Evolutionary conservation across 2,329 filamentous ascomycete genomes (phyloP).

Genomic region (Verticillium longisporum): DNA sequence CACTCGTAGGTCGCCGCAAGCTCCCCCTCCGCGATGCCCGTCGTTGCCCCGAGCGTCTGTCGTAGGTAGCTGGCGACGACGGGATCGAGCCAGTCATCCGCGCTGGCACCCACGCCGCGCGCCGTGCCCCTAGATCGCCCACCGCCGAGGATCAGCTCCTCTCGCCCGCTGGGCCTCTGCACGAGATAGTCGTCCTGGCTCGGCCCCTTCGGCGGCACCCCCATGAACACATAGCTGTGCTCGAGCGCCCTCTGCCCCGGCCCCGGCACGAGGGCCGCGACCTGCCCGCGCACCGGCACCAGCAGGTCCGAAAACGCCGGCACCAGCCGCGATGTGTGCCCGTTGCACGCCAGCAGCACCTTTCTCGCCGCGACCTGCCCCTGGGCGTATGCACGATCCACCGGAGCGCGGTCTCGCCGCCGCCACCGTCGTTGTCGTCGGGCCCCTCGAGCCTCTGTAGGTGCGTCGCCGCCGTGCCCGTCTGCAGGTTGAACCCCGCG

Average conservation of each 20-base stretch:
- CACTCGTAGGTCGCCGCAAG: slow-evolving; percentile 56
- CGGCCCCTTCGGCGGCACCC: slow-evolving; percentile 11
- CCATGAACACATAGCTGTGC: slow-evolving; percentile 54
- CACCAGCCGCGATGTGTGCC: slow-evolving; percentile 70
- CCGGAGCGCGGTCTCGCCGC: slow-evolving; percentile 10
- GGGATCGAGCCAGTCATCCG: slow-evolving; percentile 52
- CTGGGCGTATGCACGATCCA: slow-evolving; percentile 64
- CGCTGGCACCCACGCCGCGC: slow-evolving; percentile 49
- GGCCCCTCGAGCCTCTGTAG: slow-evolving; percentile 25
- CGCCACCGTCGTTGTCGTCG: neutral
- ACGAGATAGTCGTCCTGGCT: slow-evolving; percentile 66
- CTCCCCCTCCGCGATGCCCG: slow-evolving; percentile 28
- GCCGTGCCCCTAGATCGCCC: slow-evolving; percentile 50
- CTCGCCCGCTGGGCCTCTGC: slow-evolving; percentile 53
- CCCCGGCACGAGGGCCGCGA: slow-evolving; percentile 57
- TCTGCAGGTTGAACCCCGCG: slow-evolving; percentile 62
- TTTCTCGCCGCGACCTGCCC: slow-evolving; percentile 52
- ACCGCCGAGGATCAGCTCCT: slow-evolving; percentile 65
- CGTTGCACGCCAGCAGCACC: slow-evolving; percentile 77
- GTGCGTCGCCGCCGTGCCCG: slow-evolving; percentile 57
- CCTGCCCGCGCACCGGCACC: slow-evolving; percentile 69
- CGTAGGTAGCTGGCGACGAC: slow-evolving; percentile 50
- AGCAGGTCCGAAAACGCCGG: slow-evolving; percentile 64
- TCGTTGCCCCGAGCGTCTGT: slow-evolving; percentile 26
- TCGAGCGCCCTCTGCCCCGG: slow-evolving; percentile 26